A percentile compares a stretch with the other conserved stretches of the same genome.
Evolutionary conservation across 2,329 filamentous ascomycete genomes (phyloP).

Genomic region (Cordyceps pruinosa): DNA sequence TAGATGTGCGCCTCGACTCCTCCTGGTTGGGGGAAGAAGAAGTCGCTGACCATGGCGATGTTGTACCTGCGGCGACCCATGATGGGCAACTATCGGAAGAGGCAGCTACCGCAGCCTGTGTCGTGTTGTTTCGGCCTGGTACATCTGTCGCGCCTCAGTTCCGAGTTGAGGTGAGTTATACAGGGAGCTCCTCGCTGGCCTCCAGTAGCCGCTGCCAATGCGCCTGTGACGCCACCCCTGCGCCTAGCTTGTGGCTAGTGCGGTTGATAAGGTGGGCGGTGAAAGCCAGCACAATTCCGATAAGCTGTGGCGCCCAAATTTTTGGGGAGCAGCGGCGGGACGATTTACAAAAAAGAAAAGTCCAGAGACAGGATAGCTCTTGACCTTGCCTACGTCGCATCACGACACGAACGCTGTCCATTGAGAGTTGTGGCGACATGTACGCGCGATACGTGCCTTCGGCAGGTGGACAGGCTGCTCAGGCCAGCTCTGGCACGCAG

Average conservation of each 20-base stretch:
- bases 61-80: conserved; percentile 56
- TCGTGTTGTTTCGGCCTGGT: not conserved
- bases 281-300: conserved; percentile 29
- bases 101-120: not conserved
- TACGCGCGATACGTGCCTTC: conserved; percentile 39
- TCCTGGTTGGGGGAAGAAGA: conserved; percentile 97
- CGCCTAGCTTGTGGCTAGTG: not conserved
- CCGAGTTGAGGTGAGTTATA: not conserved
- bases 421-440: conserved; percentile 23
- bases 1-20: conserved; percentile 98
- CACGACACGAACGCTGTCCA: conserved; percentile 4
- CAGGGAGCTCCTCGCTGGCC: not conserved
- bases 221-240: not conserved
- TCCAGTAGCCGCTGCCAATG: not conserved
- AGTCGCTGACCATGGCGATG: conserved; percentile 93
- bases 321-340: conserved; percentile 21
- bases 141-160: not conserved
- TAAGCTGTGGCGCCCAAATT: conserved; percentile 29
- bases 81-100: conserved; percentile 20
- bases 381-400: not conserved
- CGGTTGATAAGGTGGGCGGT: conserved; percentile 24
- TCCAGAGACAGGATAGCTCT: not conserved
- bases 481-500: conserved; percentile 13
- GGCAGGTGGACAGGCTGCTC: conserved; percentile 19
- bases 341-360: not conserved